Percentiles rank a stretch among this genome's conserved stretches.
phyloP scores from a whole-genome alignment of 1,284 basidiomycete genomes.

The Apiotrichum laibachii region DNA sequence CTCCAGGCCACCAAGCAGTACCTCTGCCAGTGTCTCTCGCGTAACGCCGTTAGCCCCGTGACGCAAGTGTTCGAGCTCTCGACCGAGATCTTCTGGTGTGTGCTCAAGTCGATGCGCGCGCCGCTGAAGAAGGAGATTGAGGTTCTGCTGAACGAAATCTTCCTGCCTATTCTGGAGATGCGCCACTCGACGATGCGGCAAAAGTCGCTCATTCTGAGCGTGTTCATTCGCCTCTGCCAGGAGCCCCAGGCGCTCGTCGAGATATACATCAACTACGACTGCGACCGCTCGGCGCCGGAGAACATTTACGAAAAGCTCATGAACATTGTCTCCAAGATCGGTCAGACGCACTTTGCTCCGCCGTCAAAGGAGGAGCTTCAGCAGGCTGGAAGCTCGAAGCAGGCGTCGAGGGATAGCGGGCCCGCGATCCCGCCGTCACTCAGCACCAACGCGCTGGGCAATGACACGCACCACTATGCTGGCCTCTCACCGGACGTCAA shows the following conservation, averaged over 20 bases:
- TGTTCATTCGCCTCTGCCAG: constrained; percentile 81
- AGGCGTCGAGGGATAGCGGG: constrained; percentile 46
- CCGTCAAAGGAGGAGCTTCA: constrained; percentile 51
- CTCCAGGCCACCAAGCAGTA: constrained; percentile 92
- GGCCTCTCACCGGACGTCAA: constrained; percentile 73
- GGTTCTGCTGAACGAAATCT: constrained; percentile 96
- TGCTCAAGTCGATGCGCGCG: constrained; percentile 86
- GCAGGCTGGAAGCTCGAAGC: constrained; percentile 27
- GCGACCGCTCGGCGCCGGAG: constrained; percentile 84
- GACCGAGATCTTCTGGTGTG: constrained; percentile 98
- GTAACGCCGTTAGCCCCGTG: constrained; percentile 93
- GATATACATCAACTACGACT: constrained; percentile 97
- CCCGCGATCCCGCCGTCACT: constrained; percentile 60
- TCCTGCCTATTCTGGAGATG: constrained; percentile 98
- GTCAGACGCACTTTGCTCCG: constrained; percentile 64
- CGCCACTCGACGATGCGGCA: constrained; percentile 91
- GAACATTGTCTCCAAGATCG: constrained; percentile 89
- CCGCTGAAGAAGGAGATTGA: constrained; percentile 99
- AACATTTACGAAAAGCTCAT: constrained; percentile 96
- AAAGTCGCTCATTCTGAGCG: constrained; percentile 83
- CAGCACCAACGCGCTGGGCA: constrained; percentile 63
- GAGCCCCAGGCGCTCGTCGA: constrained; percentile 95
- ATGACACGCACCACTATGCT: constrained; percentile 56
- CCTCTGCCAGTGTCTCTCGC: constrained; percentile 85
- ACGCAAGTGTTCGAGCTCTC: constrained; percentile 97